phyloP scores from a whole-genome alignment of 139 green algal genomes.

The Coelastrella sp. region DNA sequence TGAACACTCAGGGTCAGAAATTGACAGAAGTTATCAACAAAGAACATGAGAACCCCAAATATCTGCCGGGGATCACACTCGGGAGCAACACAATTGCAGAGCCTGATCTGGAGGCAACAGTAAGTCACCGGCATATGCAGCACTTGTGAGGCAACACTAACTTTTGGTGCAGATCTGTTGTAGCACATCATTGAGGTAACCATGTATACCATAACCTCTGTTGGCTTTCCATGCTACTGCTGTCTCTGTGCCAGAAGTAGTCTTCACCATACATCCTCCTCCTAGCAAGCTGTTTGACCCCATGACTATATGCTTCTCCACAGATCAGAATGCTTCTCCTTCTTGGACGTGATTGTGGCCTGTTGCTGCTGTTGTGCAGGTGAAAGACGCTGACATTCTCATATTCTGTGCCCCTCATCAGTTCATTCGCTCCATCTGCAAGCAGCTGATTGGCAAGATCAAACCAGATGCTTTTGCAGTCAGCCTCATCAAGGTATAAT shows the following conservation, averaged over 20 bases:
- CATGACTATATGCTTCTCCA: no score
- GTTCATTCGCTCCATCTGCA: constrained; percentile 74
- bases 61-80: constrained; percentile 70
- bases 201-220: no score
- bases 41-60: constrained; percentile 74
- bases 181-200: no score
- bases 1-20: constrained; percentile 63
- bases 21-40: constrained; percentile 81
- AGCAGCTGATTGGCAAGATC: constrained; percentile 58
- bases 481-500: constrained; percentile 73
- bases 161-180: no score
- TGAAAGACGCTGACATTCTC: constrained; percentile 37
- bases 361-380: background rate
- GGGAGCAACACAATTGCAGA: constrained; percentile 66
- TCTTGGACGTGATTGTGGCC: background rate
- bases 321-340: background rate
- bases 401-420: constrained; percentile 64
- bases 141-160: no score
- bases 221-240: no score
- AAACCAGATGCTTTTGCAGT: constrained; percentile 70
- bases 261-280: no score
- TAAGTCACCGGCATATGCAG: constrained; percentile 18
- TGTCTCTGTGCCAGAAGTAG: no score
- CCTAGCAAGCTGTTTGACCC: no score
- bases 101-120: constrained; percentile 58